Conservation (phyloP, 345 rosid genomes). For the Cardamine occulta region DNA sequence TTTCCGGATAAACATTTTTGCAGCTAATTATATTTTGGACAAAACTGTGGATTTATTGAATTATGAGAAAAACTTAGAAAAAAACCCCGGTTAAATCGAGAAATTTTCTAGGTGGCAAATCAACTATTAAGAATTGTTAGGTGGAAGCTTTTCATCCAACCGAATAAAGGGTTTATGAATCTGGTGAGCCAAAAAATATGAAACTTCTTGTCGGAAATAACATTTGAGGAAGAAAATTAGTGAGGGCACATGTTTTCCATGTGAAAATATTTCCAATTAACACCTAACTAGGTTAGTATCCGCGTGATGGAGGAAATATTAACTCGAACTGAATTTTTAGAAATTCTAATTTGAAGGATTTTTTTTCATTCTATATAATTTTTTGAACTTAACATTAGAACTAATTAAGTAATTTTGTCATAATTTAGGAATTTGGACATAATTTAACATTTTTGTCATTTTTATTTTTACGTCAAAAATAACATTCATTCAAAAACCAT, state of each 20-base stretch:
- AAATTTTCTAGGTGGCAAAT: not conserved
- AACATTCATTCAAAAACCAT: too few relatives aligned
- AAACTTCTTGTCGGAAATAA: not conserved
- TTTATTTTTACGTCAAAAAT: too few relatives aligned
- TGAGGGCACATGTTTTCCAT: not conserved
- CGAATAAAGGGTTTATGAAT: not conserved
- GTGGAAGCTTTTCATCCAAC: not conserved
- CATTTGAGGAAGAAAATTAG: not conserved
- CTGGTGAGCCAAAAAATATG: not conserved
- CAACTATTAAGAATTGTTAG: not conserved
- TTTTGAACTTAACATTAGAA: too few relatives aligned
- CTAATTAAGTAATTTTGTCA: too few relatives aligned
- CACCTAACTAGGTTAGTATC: not conserved
- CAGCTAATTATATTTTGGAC: not conserved
- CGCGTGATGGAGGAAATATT: too few relatives aligned
- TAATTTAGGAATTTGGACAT: too few relatives aligned
- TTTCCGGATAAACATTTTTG: not conserved
- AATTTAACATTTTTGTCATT: too few relatives aligned
- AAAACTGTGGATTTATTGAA: not conserved
- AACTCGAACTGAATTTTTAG: too few relatives aligned
- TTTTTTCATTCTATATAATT: too few relatives aligned
- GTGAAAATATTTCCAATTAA: not conserved
- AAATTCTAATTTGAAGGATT: too few relatives aligned
- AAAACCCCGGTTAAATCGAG: not conserved
- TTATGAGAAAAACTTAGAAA: not conserved